Conservation (phyloP, 2,329 filamentous ascomycete genomes). For the Pestalotiopsis sp. region DNA sequence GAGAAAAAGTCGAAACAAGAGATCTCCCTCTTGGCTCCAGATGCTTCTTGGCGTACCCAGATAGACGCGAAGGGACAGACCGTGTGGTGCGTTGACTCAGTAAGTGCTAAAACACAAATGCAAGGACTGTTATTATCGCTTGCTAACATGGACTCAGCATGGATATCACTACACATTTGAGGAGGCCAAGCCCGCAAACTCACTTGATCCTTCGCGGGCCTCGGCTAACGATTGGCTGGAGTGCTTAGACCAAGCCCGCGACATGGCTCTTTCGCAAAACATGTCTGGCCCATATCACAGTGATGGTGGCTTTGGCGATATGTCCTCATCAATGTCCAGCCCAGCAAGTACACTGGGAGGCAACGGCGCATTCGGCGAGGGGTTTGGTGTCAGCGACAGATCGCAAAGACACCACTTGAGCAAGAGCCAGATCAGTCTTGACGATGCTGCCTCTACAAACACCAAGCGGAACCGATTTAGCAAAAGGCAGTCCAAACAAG, state of each 20-base stretch:
- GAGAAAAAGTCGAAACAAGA: conserved; percentile 96
- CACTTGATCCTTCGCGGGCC: conserved; percentile 58
- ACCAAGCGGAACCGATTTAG: conserved; percentile 74
- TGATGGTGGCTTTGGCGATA: conserved; percentile 69
- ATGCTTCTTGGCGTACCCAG: conserved; percentile 78
- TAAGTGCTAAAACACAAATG: conserved; percentile 53
- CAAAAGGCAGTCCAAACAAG: conserved; percentile 91
- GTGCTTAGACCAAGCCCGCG: conserved; percentile 80
- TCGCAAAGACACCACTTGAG: conserved; percentile 59
- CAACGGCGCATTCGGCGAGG: conserved; percentile 53
- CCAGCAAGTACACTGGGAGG: conserved; percentile 74
- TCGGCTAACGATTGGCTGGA: conserved; percentile 92
- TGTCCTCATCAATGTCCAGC: conserved; percentile 75
- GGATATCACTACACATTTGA: conserved; percentile 94
- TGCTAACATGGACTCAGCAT: conserved; percentile 14
- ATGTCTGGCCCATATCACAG: conserved; percentile 66
- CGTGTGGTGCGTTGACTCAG: conserved; percentile 90
- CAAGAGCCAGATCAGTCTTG: conserved; percentile 59
- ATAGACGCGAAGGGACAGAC: conserved; percentile 85
- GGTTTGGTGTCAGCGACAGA: conserved; percentile 51
- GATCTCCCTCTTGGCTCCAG: conserved; percentile 77
- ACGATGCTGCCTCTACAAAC: conserved; percentile 44
- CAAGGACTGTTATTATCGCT: conserved; percentile 13
- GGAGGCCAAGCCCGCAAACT: conserved; percentile 73
- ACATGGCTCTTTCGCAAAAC: conserved; percentile 78